Base-by-base conservation (phyloP, 495 filamentous ascomycete species). In the Lindgomyces ingoldianus region DNA sequence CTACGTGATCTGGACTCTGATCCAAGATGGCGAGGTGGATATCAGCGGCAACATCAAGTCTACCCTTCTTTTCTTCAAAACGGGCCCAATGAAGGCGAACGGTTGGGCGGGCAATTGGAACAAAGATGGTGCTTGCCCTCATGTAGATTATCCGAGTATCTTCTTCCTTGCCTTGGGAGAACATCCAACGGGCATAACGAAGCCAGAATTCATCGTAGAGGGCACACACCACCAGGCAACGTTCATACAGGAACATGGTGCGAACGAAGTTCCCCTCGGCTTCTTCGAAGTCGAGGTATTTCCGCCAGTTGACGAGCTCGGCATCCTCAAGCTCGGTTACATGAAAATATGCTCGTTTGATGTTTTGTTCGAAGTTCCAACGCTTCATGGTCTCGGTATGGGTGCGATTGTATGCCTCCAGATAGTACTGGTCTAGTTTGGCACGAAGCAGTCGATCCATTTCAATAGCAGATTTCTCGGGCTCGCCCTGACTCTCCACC, bases 171-270 rank as follows among this genome's bases (percentile, higher is more conserved):
- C 80, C 84, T 70, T 96, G 91, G 2, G 85, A 87, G 66, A 81
- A 81, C 92, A 99, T 97, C 94, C 94, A 99, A 16, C 95, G 82
- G n/a, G 90, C 91, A 77, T 96, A 99, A 1, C 94, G 87, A 59
- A 95, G 83, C 94, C 94, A 99, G 76, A 99, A 96, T 70, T 98
- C 93, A 49, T 97, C 93, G 65, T 98, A 96, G 70, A 94, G 87
- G 41, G 94, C 94, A 67, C 89, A 92, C 14, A 91, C 93, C 14
- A 96, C 90, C 27, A 99, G 76, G 67, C 91, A 96, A 30, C 94
- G 87, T 76, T 99, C 94, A 72, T 98, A 98, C 19, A 99, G 78
- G 73, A 93, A 95, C 22, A 86, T 82, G 30, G 83, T 90, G 26
- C 94, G 83, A 8, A 77, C 70, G 63, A 87, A 95, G 50, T 91